phyloP scores from a whole-genome alignment of 202 grass and related monocot species.

The Zizania palustris region DNA sequence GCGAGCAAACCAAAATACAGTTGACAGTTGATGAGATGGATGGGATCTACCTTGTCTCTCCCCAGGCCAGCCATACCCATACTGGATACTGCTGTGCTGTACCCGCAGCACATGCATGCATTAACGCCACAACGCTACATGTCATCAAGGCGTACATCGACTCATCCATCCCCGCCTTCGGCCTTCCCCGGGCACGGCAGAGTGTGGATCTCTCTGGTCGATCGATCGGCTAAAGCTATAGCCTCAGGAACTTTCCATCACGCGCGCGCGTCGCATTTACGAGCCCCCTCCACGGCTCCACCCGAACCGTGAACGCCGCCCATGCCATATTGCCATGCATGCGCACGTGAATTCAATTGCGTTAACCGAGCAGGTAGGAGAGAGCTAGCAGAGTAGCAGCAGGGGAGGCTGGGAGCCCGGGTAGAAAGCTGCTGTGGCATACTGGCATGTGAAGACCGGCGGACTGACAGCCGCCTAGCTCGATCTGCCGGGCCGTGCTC shows the following conservation, averaged over 20 bases:
- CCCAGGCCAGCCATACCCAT: background rate
- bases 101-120: slow-evolving; percentile 1
- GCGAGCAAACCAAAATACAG: no score
- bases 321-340: no score
- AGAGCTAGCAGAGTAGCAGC: background rate
- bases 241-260: no score
- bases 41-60: background rate
- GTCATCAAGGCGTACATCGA: no score
- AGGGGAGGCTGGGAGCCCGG: background rate
- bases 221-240: background rate
- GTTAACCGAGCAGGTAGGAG: background rate
- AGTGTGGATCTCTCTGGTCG: background rate
- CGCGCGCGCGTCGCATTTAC: no score
- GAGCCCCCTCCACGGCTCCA: no score
- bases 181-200: no score
- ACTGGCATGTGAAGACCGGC: background rate
- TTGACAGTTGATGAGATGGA: no score
- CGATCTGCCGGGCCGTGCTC: slow-evolving; percentile 19
- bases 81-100: no score
- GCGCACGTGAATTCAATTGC: no score
- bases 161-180: no score
- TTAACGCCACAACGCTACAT: slow-evolving; percentile 32
- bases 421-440: background rate
- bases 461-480: background rate
- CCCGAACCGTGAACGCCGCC: no score